Evolutionary conservation across 345 rosid genomes (phyloP).

Genomic region (Lepidium aucheri): DNA sequence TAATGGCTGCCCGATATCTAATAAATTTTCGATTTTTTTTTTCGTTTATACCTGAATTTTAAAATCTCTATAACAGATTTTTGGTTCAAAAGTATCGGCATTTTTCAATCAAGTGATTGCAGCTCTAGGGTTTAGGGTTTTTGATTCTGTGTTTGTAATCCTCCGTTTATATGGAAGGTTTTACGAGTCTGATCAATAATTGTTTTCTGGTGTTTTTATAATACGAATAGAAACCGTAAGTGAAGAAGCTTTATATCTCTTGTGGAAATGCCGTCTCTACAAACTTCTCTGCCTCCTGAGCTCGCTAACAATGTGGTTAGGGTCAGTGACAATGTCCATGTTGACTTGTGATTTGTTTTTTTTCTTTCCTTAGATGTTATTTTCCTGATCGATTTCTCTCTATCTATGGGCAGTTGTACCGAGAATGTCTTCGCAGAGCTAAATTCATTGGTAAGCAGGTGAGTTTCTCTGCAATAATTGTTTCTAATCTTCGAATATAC

Average conservation of each 20-base stretch:
- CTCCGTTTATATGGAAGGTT: not conserved
- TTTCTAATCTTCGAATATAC: not conserved
- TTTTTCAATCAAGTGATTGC: not conserved
- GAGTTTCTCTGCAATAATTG: not conserved
- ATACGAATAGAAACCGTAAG: not conserved
- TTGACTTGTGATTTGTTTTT: not conserved
- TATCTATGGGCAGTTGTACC: conserved; percentile 56
- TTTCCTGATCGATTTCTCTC: not conserved
- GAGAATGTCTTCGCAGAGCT: conserved; percentile 95
- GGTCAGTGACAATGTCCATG: conserved; percentile 36
- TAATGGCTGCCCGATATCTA: not conserved
- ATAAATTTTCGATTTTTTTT: not conserved
- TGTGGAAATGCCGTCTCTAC: conserved; percentile 67
- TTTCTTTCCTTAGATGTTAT: not conserved
- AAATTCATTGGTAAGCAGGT: conserved; percentile 78
- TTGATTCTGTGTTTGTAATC: not conserved
- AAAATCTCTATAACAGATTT: not conserved
- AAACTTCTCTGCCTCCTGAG: conserved; percentile 85
- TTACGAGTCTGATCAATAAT: not conserved
- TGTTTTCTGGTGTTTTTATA: not conserved
- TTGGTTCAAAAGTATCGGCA: not conserved
- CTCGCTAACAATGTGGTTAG: conserved; percentile 82
- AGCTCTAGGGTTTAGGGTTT: not conserved
- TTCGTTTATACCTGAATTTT: not conserved
- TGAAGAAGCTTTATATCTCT: not conserved